phyloP scores from a whole-genome alignment of 2,329 filamentous ascomycete genomes.

The Leptographium galeiforme region DNA sequence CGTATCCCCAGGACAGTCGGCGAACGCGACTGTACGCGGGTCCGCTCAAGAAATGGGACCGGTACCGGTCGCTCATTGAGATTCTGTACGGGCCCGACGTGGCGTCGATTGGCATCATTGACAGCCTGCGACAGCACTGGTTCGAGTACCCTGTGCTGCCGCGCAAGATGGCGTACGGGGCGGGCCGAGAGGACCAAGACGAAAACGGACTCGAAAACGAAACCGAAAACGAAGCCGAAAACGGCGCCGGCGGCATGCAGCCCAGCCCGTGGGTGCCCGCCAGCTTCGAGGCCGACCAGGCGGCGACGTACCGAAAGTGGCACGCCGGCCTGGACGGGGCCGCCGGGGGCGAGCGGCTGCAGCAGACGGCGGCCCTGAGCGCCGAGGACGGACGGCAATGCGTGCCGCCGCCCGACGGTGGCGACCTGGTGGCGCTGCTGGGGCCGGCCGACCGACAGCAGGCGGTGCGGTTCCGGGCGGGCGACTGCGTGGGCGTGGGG shows the following conservation, averaged over 20 bases:
- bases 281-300: slow-evolving; percentile 21
- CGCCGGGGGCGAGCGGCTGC: slow-evolving; percentile 3
- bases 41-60: slow-evolving; percentile 21
- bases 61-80: slow-evolving; percentile 21
- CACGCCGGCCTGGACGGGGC: slow-evolving; percentile 9
- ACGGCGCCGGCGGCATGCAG: slow-evolving; percentile 16
- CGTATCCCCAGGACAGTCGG: slow-evolving; percentile 8
- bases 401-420: slow-evolving; percentile 8
- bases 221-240: no score
- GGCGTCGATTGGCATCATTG: slow-evolving; percentile 20
- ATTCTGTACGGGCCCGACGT: slow-evolving; percentile 29
- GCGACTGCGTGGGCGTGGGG: slow-evolving; percentile 9
- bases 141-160: slow-evolving; percentile 26
- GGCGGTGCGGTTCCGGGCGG: slow-evolving; percentile 11
- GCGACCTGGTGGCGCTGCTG: slow-evolving; percentile 14
- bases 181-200: slow-evolving; percentile 7
- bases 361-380: slow-evolving; percentile 12
- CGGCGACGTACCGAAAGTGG: slow-evolving; percentile 18
- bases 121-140: slow-evolving; percentile 28
- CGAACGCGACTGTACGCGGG: slow-evolving; percentile 22
- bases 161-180: slow-evolving; percentile 11
- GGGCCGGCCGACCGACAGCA: slow-evolving; percentile 16
- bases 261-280: slow-evolving; percentile 26
- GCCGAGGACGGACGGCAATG: slow-evolving; percentile 6
- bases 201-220: neutral